These are phyloP conservation scores for Trametes sp. DNA, from an alignment of 1,284 basidiomycete species.

Conservation along the genomic window DNA sequence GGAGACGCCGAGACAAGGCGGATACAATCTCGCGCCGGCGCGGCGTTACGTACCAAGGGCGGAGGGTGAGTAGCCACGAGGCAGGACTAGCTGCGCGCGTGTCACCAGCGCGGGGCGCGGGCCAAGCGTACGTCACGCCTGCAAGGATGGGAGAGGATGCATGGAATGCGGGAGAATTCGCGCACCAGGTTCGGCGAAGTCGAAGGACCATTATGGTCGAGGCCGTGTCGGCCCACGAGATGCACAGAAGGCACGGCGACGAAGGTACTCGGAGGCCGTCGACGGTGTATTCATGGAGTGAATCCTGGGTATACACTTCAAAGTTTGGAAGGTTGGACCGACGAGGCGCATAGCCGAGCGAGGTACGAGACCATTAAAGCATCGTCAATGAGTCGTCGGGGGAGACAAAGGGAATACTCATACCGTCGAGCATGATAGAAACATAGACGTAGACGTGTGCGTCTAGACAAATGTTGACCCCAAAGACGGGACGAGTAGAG, in stretches of 20 bases:
- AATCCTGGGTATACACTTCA: background rate
- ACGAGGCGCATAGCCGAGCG: background rate
- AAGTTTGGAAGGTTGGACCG: background rate
- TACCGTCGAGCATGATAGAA: background rate
- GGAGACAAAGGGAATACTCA: background rate
- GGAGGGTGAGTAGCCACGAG: conserved; percentile 35
- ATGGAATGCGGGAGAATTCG: conserved; percentile 6
- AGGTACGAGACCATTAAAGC: background rate
- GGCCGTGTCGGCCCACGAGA: background rate
- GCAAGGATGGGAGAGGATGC: background rate
- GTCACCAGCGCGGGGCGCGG: background rate
- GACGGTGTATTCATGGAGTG: background rate
- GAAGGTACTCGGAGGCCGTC: background rate
- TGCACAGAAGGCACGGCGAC: background rate
- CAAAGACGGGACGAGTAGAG: background rate
- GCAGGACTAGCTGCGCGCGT: conserved; percentile 18
- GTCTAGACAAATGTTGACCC: background rate
- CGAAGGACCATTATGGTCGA: background rate
- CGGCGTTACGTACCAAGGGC: conserved; percentile 22
- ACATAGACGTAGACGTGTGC: background rate
- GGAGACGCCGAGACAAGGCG: conserved; percentile 4
- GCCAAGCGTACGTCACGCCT: conserved; percentile 12
- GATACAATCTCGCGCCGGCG: conserved; percentile 1
- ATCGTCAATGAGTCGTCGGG: background rate
- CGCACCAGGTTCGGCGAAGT: conserved; percentile 2